Evolutionary conservation across 2,329 filamentous ascomycete species (phyloP), one percentile per base, ranked within the genome.

Genomic region (Ascochyta pisi): DNA sequence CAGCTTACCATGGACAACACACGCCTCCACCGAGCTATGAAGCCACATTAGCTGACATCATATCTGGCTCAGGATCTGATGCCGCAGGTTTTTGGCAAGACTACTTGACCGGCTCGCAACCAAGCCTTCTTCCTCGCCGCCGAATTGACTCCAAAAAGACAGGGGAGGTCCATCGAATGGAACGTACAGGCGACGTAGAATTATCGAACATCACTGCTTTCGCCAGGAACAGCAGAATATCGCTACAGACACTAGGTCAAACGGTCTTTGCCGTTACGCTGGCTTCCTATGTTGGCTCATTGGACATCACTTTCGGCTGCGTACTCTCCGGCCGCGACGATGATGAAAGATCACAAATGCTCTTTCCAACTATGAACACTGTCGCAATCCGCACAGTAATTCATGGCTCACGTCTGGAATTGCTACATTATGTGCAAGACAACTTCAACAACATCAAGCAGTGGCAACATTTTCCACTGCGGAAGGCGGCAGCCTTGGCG

Each of bases 351-450:
- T 84, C 89, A 39, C 74, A 84, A 24, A 75, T 94, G 12, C 81
- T 93, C 69, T 97, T 96, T 66, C 94, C 93, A 0, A 91, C 90
- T 0, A 96, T 97, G 90, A 97, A 96, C 68, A 96, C 93, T 0
- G 87, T 96, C 0, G 85, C 89, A 0, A 81, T 96, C 7, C 83
- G 92, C 10, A 84, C 84, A 1, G 81, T 93, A 3, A 72, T 96
- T 2, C 89, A 95, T 64, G 91, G 91, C 1, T 86, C 82, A 0
- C 77, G 84, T 0, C 61, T 73, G 0, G 82, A 87, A 0, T 87
- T 96, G 76, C 76, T 96, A 26, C 81, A 79, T 12, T 90, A 93
- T 67, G 82, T 92, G 61, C 92, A 96, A 68, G 83, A 87, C 2
- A 88, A 84, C 57, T 84, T 90, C 74, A 80, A 82, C 1, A 82